Base-by-base conservation (phyloP, 2,329 filamentous ascomycete genomes). In the Cytospora chrysosperma region DNA sequence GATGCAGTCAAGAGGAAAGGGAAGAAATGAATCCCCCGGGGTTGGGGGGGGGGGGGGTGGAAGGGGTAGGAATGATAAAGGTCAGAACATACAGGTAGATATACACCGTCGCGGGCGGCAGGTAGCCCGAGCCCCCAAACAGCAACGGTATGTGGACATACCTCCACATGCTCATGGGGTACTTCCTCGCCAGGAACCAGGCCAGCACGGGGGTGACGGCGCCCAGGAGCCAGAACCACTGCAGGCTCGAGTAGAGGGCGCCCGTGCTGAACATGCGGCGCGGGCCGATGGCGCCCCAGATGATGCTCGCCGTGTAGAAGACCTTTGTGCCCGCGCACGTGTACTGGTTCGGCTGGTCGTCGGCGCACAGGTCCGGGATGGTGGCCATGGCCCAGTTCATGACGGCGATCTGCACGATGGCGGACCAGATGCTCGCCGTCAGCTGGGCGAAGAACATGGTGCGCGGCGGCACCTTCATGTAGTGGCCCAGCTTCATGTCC, bases 201-300 rank as follows among this genome's bases (percentile, higher is more conserved):
- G 88, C 84, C n/a, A 85, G 65, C 32, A 91, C 72, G 2, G 90
- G 89, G 0, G 86, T 76, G 5, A 85, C 59, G 49, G 83, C 84
- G 19, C 89, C 89, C 24, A 88, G 80, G 40, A 91, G 81, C 84
- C 86, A 92, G 77, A 90, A 92, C 79, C 82, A 91, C 71, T 88
- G 84, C 40, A 92, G 78, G 1, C 78, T 78, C 0, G 82, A 78
- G 73, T 92, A 92, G 9, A 90, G 77, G 26, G 85, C 82, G 2
- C 81, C 81, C 2, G 81, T 77, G 51, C 84, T 86, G 74, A 92
- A 92, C 72, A 92, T 88, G 54, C 89, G 85, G 2, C 79, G 77
- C 0, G 89, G 89, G 0, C 90, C 89, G 64, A 92, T 90, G 61
- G 87, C 82, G 63, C 89, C 89, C 89, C 88, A 91, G 69, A 91